A percentile compares a stretch with the other conserved stretches of the same genome.
Evolutionary conservation across 106 monocot genomes (phyloP).

Genomic region (Platanthera guangdongensis): DNA sequence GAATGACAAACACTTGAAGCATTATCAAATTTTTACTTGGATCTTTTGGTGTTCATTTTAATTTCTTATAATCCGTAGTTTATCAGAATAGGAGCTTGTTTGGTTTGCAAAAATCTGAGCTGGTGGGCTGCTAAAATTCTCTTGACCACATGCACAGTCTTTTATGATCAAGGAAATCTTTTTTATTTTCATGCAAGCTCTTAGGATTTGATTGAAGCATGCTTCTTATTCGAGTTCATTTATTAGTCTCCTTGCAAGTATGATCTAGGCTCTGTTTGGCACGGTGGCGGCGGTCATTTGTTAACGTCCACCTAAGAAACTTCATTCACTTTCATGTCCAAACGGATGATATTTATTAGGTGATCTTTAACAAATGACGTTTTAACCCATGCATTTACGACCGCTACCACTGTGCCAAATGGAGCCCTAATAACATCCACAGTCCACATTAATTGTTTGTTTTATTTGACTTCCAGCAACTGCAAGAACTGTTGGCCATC

Average conservation of each 20-base stretch:
- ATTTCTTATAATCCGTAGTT: neutral
- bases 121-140: neutral
- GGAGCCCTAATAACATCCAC: no score
- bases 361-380: no score
- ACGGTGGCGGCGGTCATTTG: no score
- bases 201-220: neutral
- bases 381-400: no score
- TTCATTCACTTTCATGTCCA: no score
- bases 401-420: no score
- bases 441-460: neutral
- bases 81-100: neutral
- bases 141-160: neutral
- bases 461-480: constrained; percentile 45
- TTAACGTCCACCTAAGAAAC: neutral
- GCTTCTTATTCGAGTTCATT: neutral
- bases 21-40: neutral
- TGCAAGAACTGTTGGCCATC: constrained; percentile 91
- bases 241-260: neutral
- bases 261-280: neutral
- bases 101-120: neutral
- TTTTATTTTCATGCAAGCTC: neutral
- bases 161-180: neutral
- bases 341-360: no score
- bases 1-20: neutral
- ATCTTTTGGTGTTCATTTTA: neutral